Evolutionary conservation across 106 monocot species (phyloP).

Genomic region (Phalaenopsis equestris): DNA sequence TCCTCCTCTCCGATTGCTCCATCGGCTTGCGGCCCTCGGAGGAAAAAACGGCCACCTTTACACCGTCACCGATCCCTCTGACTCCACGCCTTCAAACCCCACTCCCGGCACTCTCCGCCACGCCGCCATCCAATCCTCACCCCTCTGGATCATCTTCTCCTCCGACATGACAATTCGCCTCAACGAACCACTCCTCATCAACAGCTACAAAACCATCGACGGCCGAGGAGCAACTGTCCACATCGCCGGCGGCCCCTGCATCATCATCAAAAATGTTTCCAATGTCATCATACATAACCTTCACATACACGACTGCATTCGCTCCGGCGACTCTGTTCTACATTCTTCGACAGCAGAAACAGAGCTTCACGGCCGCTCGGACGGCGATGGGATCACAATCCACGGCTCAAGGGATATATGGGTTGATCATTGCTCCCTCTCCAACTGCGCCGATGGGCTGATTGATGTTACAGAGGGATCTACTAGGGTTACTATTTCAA

Average conservation of each 20-base stretch:
- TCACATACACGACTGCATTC: conserved; percentile 60
- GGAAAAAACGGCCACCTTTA: conserved; percentile 32
- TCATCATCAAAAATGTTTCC: conserved; percentile 51
- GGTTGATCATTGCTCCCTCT: conserved; percentile 67
- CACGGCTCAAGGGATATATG: conserved; percentile 32
- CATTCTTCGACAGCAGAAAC: conserved; percentile 44
- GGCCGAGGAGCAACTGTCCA: conserved; percentile 30
- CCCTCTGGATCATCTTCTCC: conserved; percentile 34
- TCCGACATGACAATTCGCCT: conserved; percentile 45
- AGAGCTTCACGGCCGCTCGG: conserved; percentile 30
- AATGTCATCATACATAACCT: conserved; percentile 69
- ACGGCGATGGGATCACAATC: conserved; percentile 72
- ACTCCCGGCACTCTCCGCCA: conserved; percentile 39
- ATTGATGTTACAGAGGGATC: conserved; percentile 72
- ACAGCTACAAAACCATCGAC: conserved; percentile 31
- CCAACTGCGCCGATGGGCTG: conserved; percentile 56
- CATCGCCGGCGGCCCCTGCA: conserved; percentile 49
- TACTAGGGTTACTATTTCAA: conserved; percentile 63
- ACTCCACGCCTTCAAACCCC: conserved; percentile 32
- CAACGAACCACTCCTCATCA: conserved; percentile 40
- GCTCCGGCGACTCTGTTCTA: conserved; percentile 34
- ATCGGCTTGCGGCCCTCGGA: conserved; percentile 42
- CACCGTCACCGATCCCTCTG: conserved; percentile 33
- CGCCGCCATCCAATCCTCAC: conserved; percentile 37
- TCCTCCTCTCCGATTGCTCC: conserved; percentile 29